Base-by-base conservation (phyloP, 192 early-diverging fungal genomes). In the Helicostylum pulchrum region DNA sequence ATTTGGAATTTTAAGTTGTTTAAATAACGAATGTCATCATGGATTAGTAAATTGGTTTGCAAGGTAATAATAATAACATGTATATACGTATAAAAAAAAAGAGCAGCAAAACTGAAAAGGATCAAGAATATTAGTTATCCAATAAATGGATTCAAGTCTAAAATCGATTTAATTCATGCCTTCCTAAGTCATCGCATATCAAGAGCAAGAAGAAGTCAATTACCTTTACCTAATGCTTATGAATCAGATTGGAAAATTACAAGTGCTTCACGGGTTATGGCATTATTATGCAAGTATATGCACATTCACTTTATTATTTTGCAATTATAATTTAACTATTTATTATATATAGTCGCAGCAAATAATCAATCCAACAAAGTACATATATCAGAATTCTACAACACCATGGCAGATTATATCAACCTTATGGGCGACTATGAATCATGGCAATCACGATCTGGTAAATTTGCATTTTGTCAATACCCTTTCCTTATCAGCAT, bases 261-360 rank as follows among this genome's bases (percentile, higher is more conserved):
- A 48, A 85, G 91, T 17, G 95, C 94, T 0, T 87, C 95, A 34
- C 79, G 90, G 20, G 85, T 94, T 26, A 96, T 97, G 95, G 88
- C 91, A 10, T 78, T 97, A 10, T 76, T 96, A 32, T 89, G 88
- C 88, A 82, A 57, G 81, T 69, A 31, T 19, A 43, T 1, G 1
- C 4, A 9, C 1, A 48, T 19, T 4, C 44, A 12, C 44, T 45
- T 12, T 12, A 45, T 45, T 45, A 45, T 45, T 45, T 12, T 12
- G 10, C 44, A 45, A 12, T 23, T 20, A 6, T 36, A 48, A 53
- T 43, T 43, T 53, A n/a, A 21, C 30, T 14, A 0, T 26, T 26
- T 26, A 26, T 26, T 26, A 26, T 49, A 11, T 23, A 48, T 55
- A 88, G 86, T 88, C 55, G 88, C 88, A 3, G 91, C 93, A 3